These are phyloP conservation scores for Avena sativa DNA, from an alignment of 176 grass and related monocot species.

Conservation along the genomic window DNA sequence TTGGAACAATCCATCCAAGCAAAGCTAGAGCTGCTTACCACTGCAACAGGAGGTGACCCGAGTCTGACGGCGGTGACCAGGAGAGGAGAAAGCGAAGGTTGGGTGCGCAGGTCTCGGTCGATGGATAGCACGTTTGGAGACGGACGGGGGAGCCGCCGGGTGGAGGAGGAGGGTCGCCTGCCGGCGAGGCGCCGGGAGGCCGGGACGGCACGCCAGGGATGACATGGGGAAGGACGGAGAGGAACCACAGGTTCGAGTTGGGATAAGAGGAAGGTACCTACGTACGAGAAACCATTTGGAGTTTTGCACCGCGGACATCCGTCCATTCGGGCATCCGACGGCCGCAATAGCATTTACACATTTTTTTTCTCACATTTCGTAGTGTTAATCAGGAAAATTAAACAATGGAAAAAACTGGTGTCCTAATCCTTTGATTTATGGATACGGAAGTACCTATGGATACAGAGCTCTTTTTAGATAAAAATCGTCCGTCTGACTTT, in stretches of 20 bases:
- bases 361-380: too few species aligned
- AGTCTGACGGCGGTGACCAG: not conserved
- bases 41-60: not conserved
- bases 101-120: not conserved
- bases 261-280: not conserved
- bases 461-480: too few species aligned
- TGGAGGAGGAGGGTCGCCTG: not conserved
- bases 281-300: not conserved
- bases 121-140: not conserved
- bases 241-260: not conserved
- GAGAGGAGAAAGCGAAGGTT: not conserved
- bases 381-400: too few species aligned
- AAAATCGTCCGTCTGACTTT: too few species aligned
- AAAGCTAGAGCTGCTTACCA: not conserved
- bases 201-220: slow-evolving; percentile 31
- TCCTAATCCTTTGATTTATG: too few species aligned
- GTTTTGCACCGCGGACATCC: not conserved
- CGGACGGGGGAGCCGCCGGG: too few species aligned
- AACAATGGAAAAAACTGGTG: too few species aligned
- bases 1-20: not conserved
- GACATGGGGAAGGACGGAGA: slow-evolving; percentile 1
- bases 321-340: not conserved
- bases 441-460: too few species aligned
- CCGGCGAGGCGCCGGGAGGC: slow-evolving; percentile 16
- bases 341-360: not conserved